Evolutionary conservation across 2,329 filamentous ascomycete genomes (phyloP).

Genomic region (Elsinoe arachidis): DNA sequence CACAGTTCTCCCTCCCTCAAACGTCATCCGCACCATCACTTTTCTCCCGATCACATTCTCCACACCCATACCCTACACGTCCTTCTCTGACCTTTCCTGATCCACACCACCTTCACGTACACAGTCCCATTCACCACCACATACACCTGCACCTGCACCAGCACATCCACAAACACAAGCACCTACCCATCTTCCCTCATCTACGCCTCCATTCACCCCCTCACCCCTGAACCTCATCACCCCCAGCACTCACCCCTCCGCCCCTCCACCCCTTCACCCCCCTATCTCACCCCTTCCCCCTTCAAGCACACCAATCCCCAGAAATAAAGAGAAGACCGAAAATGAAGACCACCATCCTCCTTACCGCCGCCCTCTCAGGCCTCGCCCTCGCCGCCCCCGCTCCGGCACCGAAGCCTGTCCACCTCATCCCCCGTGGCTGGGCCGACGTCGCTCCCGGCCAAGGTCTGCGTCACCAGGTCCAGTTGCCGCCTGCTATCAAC

Average conservation of each 20-base stretch:
- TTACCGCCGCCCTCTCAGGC: not conserved
- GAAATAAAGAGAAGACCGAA: constrained; percentile 53
- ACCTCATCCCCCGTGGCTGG: constrained; percentile 56
- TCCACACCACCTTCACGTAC: constrained; percentile 70
- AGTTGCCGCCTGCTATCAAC: constrained; percentile 73
- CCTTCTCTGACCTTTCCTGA: constrained; percentile 80
- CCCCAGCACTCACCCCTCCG: not conserved
- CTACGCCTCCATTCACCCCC: not conserved
- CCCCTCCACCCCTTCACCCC: not conserved
- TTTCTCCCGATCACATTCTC: constrained; percentile 45
- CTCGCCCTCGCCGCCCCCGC: constrained; percentile 50
- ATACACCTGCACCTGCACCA: constrained; percentile 81
- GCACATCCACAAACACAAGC: constrained; percentile 48
- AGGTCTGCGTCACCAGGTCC: constrained; percentile 76
- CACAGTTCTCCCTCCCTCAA: constrained; percentile 68
- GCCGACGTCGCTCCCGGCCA: constrained; percentile 73
- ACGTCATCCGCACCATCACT: constrained; percentile 69
- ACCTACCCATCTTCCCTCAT: not conserved
- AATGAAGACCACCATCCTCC: constrained; percentile 56
- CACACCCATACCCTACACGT: constrained; percentile 53
- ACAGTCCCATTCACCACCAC: constrained; percentile 67
- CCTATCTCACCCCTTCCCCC: not conserved
- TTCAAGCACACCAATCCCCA: not conserved
- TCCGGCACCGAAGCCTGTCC: not conserved
- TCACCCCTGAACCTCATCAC: not conserved